Conservation (phyloP, 371 early-diverging fungal species). For the Mycotypha africana region DNA sequence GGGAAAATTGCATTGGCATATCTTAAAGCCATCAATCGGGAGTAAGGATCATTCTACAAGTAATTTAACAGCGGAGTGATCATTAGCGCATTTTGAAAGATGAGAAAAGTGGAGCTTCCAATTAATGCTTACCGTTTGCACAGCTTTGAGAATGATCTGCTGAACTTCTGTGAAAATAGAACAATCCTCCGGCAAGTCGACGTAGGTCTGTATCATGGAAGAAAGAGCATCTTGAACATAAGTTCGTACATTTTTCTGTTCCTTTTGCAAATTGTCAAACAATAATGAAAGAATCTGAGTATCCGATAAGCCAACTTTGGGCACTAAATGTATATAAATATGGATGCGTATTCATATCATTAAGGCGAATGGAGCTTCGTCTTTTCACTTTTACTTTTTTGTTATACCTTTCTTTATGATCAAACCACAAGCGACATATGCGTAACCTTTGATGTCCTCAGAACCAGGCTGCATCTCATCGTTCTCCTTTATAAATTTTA, state of each 20-base stretch:
- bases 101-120: neutral
- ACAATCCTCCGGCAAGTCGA: constrained; percentile 27
- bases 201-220: constrained; percentile 73
- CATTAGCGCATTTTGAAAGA: neutral
- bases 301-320: constrained; percentile 58
- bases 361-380: neutral
- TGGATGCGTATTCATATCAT: neutral
- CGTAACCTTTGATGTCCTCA: constrained; percentile 76
- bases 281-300: constrained; percentile 54
- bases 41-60: constrained; percentile 27
- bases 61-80: neutral
- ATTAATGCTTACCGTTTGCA: constrained; percentile 52
- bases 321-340: constrained; percentile 35
- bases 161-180: constrained; percentile 46
- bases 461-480: constrained; percentile 36
- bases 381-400: neutral
- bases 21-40: constrained; percentile 58
- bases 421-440: constrained; percentile 78
- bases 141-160: constrained; percentile 46
- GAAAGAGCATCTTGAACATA: constrained; percentile 81
- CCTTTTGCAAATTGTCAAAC: constrained; percentile 64
- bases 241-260: constrained; percentile 61
- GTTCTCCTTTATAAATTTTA: constrained; percentile 64
- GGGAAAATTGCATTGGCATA: constrained; percentile 77
- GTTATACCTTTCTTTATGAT: constrained; percentile 69